Evolutionary conservation across 2,329 filamentous ascomycete species (phyloP).

Genomic region (Colletotrichum noveboracense): DNA sequence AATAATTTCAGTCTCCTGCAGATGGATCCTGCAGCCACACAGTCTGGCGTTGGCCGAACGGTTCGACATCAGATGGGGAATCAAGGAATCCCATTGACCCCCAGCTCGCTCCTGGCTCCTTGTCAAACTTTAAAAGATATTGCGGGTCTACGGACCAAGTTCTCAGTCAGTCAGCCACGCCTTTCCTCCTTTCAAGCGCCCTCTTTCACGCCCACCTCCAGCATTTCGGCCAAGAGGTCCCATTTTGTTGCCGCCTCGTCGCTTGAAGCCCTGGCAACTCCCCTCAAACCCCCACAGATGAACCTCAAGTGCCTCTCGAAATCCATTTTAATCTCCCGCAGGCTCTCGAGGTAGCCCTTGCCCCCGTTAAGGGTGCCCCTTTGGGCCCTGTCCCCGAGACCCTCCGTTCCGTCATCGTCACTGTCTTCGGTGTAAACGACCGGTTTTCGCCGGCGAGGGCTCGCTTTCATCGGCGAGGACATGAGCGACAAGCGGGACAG

Average conservation of each 20-base stretch:
- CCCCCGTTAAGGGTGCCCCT: slow-evolving; percentile 23
- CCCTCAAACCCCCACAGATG: slow-evolving; percentile 73
- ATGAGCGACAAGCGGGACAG: slow-evolving; percentile 42
- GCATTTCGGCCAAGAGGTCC: slow-evolving; percentile 82
- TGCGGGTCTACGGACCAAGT: slow-evolving; percentile 18
- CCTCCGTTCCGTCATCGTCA: slow-evolving; percentile 41
- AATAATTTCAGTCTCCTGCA: slow-evolving; percentile 9
- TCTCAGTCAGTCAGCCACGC: background rate
- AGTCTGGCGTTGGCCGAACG: background rate
- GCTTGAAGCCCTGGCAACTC: slow-evolving; percentile 75
- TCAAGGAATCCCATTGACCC: slow-evolving; percentile 22
- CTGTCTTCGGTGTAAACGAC: slow-evolving; percentile 30
- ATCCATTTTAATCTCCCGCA: slow-evolving; percentile 64
- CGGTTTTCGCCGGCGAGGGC: slow-evolving; percentile 23
- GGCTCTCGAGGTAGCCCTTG: slow-evolving; percentile 52
- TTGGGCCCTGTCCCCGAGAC: slow-evolving; percentile 11
- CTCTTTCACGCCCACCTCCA: slow-evolving; percentile 61
- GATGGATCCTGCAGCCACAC: background rate
- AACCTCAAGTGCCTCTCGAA: slow-evolving; percentile 74
- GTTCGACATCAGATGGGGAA: slow-evolving; percentile 9
- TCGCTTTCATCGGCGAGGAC: slow-evolving; percentile 34
- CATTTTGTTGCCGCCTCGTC: slow-evolving; percentile 67
- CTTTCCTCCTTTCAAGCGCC: background rate
- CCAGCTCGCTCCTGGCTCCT: background rate
- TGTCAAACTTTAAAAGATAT: slow-evolving; percentile 14